Percentiles rank a stretch among this genome's conserved stretches.
Conservation (phyloP, 2,329 filamentous ascomycete genomes). For the Aspergillus pseudoterreus region DNA sequence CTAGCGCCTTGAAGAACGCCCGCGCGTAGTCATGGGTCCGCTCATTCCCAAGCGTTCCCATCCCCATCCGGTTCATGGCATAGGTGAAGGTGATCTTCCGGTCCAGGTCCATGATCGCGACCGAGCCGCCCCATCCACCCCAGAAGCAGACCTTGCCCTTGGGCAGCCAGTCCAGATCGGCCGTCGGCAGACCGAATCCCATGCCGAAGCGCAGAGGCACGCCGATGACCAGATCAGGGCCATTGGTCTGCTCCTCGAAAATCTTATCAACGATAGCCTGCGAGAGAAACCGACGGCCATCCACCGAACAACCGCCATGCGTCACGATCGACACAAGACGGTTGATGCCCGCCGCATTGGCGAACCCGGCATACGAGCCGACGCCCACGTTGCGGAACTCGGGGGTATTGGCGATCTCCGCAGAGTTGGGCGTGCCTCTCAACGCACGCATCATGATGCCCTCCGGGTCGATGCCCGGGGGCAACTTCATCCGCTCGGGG, state of each 20-base stretch:
- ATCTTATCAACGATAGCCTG: slow-evolving; percentile 43
- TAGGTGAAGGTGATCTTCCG: slow-evolving; percentile 43
- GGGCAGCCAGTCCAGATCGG: slow-evolving; percentile 23
- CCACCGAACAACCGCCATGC: slow-evolving; percentile 26
- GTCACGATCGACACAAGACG: slow-evolving; percentile 41
- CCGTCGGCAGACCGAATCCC: slow-evolving; percentile 38
- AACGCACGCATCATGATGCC: slow-evolving; percentile 30
- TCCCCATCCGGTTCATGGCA: slow-evolving; percentile 45
- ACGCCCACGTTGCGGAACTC: slow-evolving; percentile 41
- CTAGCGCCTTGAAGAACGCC: slow-evolving; percentile 26
- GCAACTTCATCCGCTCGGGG: slow-evolving; percentile 20
- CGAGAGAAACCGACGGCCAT: slow-evolving; percentile 38
- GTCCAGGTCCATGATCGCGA: slow-evolving; percentile 44
- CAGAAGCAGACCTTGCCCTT: slow-evolving; percentile 38
- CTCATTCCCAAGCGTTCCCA: slow-evolving; percentile 26
- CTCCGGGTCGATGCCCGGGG: slow-evolving; percentile 13
- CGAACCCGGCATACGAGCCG: slow-evolving; percentile 44
- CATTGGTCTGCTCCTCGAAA: slow-evolving; percentile 43
- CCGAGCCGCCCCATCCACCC: slow-evolving; percentile 47
- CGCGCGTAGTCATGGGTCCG: slow-evolving; percentile 27
- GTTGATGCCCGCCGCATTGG: slow-evolving; percentile 43
- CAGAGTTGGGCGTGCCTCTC: slow-evolving; percentile 21
- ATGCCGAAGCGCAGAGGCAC: slow-evolving; percentile 39
- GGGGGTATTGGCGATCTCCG: slow-evolving; percentile 19
- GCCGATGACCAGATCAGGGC: slow-evolving; percentile 39